phyloP scores from a whole-genome alignment of 164 flowering plant species.

The Chimonanthus salicifolius region DNA sequence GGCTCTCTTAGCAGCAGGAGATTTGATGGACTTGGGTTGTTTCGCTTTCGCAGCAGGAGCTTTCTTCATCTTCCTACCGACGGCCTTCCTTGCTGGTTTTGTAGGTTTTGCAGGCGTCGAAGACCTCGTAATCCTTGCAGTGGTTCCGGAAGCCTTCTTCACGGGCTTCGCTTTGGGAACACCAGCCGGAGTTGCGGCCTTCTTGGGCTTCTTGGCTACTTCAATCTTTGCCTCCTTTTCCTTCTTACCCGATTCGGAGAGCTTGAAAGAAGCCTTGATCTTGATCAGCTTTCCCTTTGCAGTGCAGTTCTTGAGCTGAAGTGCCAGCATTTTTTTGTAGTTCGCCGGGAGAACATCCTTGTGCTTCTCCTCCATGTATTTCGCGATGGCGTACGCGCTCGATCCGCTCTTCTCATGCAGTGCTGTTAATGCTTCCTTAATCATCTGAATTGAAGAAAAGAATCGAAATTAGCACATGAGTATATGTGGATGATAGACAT shows the following conservation, averaged over 20 bases:
- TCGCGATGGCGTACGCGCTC: constrained; percentile 80
- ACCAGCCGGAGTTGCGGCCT: constrained; percentile 1
- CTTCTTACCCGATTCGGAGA: constrained; percentile 41
- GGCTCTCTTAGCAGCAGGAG: constrained; percentile 54
- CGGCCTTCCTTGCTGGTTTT: constrained; percentile 26
- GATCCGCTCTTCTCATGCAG: constrained; percentile 67
- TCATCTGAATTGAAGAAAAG: constrained; percentile 44
- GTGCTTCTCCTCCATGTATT: constrained; percentile 81
- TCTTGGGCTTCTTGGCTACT: constrained; percentile 5
- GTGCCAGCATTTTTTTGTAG: constrained; percentile 57
- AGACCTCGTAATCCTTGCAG: too few relatives aligned
- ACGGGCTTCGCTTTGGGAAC: constrained; percentile 6
- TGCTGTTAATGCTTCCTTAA: constrained; percentile 59
- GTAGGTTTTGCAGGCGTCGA: constrained; percentile 3
- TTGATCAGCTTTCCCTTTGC: constrained; percentile 56
- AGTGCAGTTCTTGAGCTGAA: constrained; percentile 61
- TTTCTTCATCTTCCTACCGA: constrained; percentile 31
- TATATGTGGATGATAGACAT: background rate
- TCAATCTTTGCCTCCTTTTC: constrained; percentile 8
- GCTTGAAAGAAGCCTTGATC: constrained; percentile 72
- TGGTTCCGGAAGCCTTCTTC: constrained; percentile 8
- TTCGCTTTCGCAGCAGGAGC: constrained; percentile 42
- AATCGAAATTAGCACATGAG: background rate
- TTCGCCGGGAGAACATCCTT: constrained; percentile 55
- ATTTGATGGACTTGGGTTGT: constrained; percentile 61